These are phyloP conservation scores for Vitis hybrid DNA, from an alignment of 177 flowering plant genomes.

Conservation along the genomic window DNA sequence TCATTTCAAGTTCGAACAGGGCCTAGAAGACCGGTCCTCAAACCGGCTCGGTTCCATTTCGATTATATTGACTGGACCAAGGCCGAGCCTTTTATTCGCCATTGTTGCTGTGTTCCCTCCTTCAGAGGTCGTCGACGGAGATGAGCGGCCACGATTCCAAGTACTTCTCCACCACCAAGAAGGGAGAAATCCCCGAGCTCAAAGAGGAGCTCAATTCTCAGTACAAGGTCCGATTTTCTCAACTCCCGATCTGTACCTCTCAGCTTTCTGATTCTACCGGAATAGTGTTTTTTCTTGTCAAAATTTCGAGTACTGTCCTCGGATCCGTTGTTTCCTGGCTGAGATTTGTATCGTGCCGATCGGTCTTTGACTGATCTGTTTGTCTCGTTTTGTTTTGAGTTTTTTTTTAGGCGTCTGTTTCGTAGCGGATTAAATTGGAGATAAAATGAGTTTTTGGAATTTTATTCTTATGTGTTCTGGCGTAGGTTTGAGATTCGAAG, in stretches of 20 bases:
- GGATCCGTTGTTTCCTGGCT: conserved; percentile 15
- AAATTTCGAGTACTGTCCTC: conserved; percentile 2
- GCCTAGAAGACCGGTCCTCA: neutral
- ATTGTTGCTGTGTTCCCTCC: neutral
- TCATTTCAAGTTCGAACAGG: too few species aligned
- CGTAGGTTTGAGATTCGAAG: too few species aligned
- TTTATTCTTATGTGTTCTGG: too few species aligned
- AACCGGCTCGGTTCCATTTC: neutral
- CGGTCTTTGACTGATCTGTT: neutral
- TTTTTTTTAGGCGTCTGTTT: too few species aligned
- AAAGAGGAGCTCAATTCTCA: conserved; percentile 98
- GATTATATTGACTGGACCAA: neutral
- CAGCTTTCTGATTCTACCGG: neutral
- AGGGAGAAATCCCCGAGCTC: conserved; percentile 98
- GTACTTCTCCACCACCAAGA: conserved; percentile 96
- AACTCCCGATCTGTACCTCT: conserved; percentile 4
- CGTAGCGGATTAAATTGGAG: too few species aligned
- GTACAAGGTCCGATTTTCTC: conserved; percentile 61
- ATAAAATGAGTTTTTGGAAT: too few species aligned
- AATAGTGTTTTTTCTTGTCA: conserved; percentile 12
- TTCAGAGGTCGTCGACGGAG: conserved; percentile 7
- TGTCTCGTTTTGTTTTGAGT: neutral
- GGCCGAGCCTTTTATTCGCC: neutral
- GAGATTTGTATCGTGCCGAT: neutral
- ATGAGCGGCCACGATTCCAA: conserved; percentile 97